Conservation (phyloP, 331 rosid genomes). For the Cucumis variabilis region DNA sequence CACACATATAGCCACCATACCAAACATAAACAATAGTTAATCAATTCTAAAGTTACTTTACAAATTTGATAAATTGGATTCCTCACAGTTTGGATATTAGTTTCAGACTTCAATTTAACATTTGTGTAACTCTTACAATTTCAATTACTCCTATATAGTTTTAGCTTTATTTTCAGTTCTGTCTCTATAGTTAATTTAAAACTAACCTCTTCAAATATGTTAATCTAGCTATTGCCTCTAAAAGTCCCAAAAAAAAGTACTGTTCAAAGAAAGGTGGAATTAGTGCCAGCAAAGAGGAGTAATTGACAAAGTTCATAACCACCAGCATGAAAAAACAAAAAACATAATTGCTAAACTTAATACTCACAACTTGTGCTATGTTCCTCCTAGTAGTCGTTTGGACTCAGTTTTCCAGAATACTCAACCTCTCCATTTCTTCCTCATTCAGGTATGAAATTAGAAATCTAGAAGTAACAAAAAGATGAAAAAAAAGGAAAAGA, state of each 20-base stretch:
- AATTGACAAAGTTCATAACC: no score
- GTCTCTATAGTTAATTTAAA: not conserved
- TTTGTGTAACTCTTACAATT: no score
- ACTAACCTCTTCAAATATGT: no score
- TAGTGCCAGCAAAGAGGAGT: not conserved
- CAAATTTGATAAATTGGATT: not conserved
- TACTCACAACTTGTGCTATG: constrained; percentile 87
- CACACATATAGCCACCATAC: not conserved
- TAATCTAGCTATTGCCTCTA: no score
- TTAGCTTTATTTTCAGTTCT: no score
- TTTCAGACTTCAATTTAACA: not conserved
- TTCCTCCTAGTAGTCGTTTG: constrained; percentile 94
- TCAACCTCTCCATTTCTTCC: constrained; percentile 80
- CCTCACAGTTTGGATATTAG: not conserved
- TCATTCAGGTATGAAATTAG: constrained; percentile 59
- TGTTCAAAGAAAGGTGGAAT: no score
- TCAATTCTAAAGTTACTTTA: not conserved
- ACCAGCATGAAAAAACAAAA: not conserved
- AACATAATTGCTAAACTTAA: not conserved
- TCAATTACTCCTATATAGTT: not conserved
- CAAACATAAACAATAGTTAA: not conserved
- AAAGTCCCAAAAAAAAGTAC: no score
- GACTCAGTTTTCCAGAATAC: constrained; percentile 70
- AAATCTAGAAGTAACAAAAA: not conserved
- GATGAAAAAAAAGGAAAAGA: not conserved